Base-by-base conservation (phyloP, 2,329 filamentous ascomycete species). In the Fusarium sp. region DNA sequence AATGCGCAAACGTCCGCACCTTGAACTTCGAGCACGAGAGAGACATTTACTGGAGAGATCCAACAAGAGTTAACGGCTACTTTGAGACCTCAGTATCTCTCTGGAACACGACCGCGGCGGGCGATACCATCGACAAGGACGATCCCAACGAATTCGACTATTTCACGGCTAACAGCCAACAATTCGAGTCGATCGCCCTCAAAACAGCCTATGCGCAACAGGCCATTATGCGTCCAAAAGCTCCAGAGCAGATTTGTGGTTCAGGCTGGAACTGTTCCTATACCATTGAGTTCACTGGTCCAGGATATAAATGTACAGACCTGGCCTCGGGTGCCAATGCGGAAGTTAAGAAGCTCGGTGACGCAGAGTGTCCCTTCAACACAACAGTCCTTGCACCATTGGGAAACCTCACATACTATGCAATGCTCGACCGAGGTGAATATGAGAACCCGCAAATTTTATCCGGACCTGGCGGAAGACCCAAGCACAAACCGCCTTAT, bases 181-280 rank as follows among this genome's bases (percentile, higher is more conserved):
- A 73, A 18, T 73, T 64, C 38, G 40, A 63, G 3, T 57, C 58
- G 26, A 52, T 74, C 8, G 70, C 71, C n/a, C 31, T 51, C 13
- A 69, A 66, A 28, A 65, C 70, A 9, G 69, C 67, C 11, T 74
- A 71, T 28, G 40, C 56, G 1, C 57, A 69, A 13, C 65, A 70
- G 26, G 56, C 72, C 2, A 58, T 74, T 4, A 67, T 69, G 61
- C 63, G 67, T 2, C 56, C 60, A 6, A 40, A 61, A 13, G 67
- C 69, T 6, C 41, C 69, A 3, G 11, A 40, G 2, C 56, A 74
- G 6, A 73, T 73, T 23, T 74, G 72, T 18, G 67, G 71, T 6
- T n/a, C 15, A 8, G 72, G 72, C 5, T 74, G 72, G 72, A 73
- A 74, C 33, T 74, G 72, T 41, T 72, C 71, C 18, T 70, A 68